Evolutionary conservation across 2,329 filamentous ascomycete species (phyloP).

Genomic region (Talaromyces sp.): DNA sequence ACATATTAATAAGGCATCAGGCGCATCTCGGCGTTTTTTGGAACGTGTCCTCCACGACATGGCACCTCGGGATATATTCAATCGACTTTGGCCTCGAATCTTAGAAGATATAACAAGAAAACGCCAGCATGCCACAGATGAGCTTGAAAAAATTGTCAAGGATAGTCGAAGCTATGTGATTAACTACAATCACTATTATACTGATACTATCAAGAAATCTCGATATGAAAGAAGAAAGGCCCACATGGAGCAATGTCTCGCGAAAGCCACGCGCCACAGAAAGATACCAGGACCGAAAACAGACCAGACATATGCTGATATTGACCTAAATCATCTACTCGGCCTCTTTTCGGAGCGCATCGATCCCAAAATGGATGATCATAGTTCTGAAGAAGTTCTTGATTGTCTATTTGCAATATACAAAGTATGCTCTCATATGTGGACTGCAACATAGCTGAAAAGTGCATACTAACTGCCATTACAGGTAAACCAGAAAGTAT

Average conservation of each 20-base stretch:
- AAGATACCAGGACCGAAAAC: too few relatives aligned
- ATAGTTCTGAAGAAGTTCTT: conserved; percentile 34
- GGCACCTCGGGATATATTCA: conserved; percentile 31
- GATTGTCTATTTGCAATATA: conserved; percentile 45
- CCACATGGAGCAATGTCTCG: conserved; percentile 2
- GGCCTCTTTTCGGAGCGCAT: conserved; percentile 17
- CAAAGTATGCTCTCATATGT: conserved; percentile 27
- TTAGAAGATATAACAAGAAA: conserved; percentile 23
- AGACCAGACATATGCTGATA: background rate
- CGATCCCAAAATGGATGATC: conserved; percentile 34
- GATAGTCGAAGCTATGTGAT: conserved; percentile 2
- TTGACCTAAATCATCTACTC: background rate
- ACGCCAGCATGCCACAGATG: conserved; percentile 21
- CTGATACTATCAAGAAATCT: conserved; percentile 26
- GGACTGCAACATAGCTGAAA: too few relatives aligned
- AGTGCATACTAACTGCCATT: too few relatives aligned
- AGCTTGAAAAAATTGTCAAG: conserved; percentile 32
- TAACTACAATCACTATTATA: conserved; percentile 29
- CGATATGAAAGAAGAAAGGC: conserved; percentile 13
- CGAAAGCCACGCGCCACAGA: background rate
- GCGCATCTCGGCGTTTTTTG: conserved; percentile 32
- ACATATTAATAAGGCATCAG: conserved; percentile 31
- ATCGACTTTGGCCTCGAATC: conserved; percentile 33
- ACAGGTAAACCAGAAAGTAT: too few relatives aligned
- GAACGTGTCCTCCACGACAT: conserved; percentile 29